These are phyloP conservation scores for Lumnitzera littorea DNA, from an alignment of 345 rosid genomes.

Conservation along the genomic window DNA sequence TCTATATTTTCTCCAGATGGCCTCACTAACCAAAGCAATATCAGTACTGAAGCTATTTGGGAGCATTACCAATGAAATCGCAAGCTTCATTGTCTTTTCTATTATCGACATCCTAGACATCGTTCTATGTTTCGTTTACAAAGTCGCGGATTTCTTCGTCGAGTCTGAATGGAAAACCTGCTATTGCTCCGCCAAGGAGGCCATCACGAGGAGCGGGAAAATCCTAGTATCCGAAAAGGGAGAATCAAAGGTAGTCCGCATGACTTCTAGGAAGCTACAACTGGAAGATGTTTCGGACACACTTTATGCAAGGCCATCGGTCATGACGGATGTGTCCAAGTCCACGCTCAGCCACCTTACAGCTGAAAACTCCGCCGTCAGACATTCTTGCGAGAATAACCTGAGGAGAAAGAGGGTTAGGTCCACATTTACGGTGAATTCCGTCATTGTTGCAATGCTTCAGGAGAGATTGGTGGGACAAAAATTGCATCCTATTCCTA, in stretches of 20 bases:
- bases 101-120: slow-evolving; percentile 34
- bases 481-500: slow-evolving; percentile 18
- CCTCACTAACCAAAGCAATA: slow-evolving; percentile 13
- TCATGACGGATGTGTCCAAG: slow-evolving; percentile 25
- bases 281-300: slow-evolving; percentile 43
- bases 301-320: slow-evolving; percentile 28
- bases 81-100: slow-evolving; percentile 41
- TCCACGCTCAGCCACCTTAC: slow-evolving; percentile 11
- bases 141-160: slow-evolving; percentile 27
- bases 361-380: slow-evolving; percentile 12
- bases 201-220: slow-evolving; percentile 21
- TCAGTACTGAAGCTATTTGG: slow-evolving; percentile 11
- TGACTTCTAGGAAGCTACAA: slow-evolving; percentile 26
- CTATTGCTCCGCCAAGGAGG: slow-evolving; percentile 30
- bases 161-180: slow-evolving; percentile 45
- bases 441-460: slow-evolving; percentile 73
- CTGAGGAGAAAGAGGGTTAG: slow-evolving; percentile 26
- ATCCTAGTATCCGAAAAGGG: slow-evolving; percentile 37
- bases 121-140: slow-evolving; percentile 24
- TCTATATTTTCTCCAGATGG: neutral
- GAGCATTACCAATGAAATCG: slow-evolving; percentile 10
- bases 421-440: slow-evolving; percentile 39
- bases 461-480: slow-evolving; percentile 45
- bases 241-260: slow-evolving; percentile 25
- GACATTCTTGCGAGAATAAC: slow-evolving; percentile 21